Evolutionary conservation across 768 basidiomycete genomes (phyloP).

Genomic region (Suillus brevipes): DNA sequence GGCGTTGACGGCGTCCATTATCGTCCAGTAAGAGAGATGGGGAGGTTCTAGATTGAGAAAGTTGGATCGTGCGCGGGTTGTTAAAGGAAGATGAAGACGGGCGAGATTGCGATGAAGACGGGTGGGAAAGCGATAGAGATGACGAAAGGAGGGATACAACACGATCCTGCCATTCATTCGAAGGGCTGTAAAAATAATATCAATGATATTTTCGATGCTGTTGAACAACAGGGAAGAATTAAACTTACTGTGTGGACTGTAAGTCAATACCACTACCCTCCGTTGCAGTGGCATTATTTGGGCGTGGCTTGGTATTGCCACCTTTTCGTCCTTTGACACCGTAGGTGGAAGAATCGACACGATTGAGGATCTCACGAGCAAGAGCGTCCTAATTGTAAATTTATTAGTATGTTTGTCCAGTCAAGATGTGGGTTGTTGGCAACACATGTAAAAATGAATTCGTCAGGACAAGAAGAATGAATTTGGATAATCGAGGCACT

Average conservation of each 20-base stretch:
- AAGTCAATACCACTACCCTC: conserved; percentile 37
- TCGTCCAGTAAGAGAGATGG: conserved; percentile 23
- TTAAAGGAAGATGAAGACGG: conserved; percentile 8
- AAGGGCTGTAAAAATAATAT: conserved; percentile 50
- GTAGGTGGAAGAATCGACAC: conserved; percentile 81
- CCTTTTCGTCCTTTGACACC: conserved; percentile 69
- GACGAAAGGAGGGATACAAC: conserved; percentile 38
- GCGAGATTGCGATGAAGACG: conserved; percentile 5
- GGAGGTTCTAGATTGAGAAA: conserved; percentile 14
- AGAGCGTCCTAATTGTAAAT: conserved; percentile 60
- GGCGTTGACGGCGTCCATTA: conserved; percentile 48
- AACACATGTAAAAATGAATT: conserved; percentile 4
- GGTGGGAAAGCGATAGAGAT: conserved; percentile 18
- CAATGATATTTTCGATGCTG: conserved; percentile 10
- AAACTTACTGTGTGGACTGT: conserved; percentile 62
- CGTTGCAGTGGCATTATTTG: conserved; percentile 22
- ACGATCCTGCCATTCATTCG: conserved; percentile 82
- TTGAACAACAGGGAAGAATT: neutral
- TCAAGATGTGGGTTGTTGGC: neutral
- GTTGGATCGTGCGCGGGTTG: conserved; percentile 15
- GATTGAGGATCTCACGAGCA: conserved; percentile 76
- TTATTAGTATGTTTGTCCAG: neutral
- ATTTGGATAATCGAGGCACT: neutral
- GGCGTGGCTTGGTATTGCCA: conserved; percentile 33
- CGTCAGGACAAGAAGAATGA: neutral